phyloP scores from a whole-genome alignment of 202 grass and related monocot species.

The Schoenoplectus triqueter region DNA sequence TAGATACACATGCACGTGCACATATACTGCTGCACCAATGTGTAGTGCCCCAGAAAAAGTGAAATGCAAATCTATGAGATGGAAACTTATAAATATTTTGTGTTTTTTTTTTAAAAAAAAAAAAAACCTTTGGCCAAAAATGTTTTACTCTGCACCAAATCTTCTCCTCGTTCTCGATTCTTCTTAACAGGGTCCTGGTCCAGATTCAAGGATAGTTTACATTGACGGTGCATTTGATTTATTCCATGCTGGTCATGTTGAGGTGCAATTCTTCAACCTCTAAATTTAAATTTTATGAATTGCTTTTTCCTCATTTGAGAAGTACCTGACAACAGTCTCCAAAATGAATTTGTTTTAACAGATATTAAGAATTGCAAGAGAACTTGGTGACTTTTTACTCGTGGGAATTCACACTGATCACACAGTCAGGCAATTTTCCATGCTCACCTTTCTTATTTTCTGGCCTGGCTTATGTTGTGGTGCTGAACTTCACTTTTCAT shows the following conservation, averaged over 20 bases:
- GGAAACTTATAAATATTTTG: slow-evolving; percentile 12
- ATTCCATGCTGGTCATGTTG: slow-evolving; percentile 98
- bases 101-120: not conserved
- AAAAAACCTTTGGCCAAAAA: not conserved
- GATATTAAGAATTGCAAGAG: slow-evolving; percentile 96
- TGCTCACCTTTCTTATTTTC: slow-evolving; percentile 12
- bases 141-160: slow-evolving; percentile 5
- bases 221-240: slow-evolving; percentile 99
- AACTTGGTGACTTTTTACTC: slow-evolving; percentile 92
- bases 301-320: not conserved
- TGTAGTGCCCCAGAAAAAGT: not conserved
- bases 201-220: slow-evolving; percentile 90
- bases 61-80: not conserved
- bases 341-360: slow-evolving; percentile 38
- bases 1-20: not conserved
- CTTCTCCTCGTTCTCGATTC: slow-evolving; percentile 40
- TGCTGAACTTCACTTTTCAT: slow-evolving; percentile 8
- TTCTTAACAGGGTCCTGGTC: slow-evolving; percentile 70
- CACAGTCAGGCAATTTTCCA: slow-evolving; percentile 73
- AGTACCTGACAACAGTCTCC: not conserved
- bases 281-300: not conserved
- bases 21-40: not conserved
- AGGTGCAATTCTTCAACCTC: slow-evolving; percentile 48
- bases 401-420: slow-evolving; percentile 98
- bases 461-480: not conserved